Conservation (phyloP, 1,284 basidiomycete species). For the Puccinia polysora region DNA sequence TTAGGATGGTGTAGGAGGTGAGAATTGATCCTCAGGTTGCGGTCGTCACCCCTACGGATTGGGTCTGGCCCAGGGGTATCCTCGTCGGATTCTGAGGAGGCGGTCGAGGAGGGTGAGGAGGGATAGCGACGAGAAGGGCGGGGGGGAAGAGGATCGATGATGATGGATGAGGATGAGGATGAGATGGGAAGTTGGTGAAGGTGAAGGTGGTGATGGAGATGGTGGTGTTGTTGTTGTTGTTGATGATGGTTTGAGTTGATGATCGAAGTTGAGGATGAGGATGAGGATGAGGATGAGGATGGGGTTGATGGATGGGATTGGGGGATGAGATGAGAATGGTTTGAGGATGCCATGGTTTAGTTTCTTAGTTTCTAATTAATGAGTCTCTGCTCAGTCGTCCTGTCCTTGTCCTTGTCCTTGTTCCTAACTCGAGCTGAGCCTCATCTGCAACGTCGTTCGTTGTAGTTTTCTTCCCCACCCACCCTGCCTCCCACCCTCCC, state of each 20-base stretch:
- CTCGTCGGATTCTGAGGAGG: conserved; percentile 37
- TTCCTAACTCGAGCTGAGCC: too few relatives aligned
- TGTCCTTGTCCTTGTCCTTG: too few relatives aligned
- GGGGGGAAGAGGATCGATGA: not conserved
- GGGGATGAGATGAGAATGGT: too few relatives aligned
- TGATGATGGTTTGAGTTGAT: not conserved
- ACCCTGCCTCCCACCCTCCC: too few relatives aligned
- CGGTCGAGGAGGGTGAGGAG: conserved; percentile 42
- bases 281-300: not conserved
- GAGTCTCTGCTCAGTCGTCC: too few relatives aligned
- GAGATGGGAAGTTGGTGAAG: not conserved
- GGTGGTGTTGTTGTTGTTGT: not conserved
- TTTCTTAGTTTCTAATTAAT: too few relatives aligned
- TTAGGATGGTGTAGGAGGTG: conserved; percentile 28
- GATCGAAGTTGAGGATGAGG: too few relatives aligned
- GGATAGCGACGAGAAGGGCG: conserved; percentile 28
- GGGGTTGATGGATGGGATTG: not conserved
- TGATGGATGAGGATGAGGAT: not conserved
- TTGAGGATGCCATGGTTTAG: too few relatives aligned
- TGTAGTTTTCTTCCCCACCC: too few relatives aligned
- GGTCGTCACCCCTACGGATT: conserved; percentile 28
- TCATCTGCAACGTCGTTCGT: too few relatives aligned
- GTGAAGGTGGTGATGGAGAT: not conserved
- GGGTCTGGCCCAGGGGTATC: conserved; percentile 29
- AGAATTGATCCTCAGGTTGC: conserved; percentile 31